Evolutionary conservation across 2,329 filamentous ascomycete genomes (phyloP).

Genomic region (Colletotrichum tamarilloi): DNA sequence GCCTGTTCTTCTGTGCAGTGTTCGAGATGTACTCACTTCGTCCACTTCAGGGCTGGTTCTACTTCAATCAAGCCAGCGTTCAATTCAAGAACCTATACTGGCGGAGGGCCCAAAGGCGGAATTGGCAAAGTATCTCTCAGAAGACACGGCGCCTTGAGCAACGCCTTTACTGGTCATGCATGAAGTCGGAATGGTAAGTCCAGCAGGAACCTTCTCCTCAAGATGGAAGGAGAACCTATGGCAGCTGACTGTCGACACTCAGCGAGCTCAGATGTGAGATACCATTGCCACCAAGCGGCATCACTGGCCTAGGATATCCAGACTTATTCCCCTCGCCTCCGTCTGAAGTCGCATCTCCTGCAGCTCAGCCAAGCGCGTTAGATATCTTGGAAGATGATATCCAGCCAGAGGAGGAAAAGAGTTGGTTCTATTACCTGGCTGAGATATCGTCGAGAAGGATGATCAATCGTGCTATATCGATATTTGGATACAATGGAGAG

Average conservation of each 20-base stretch:
- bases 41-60: constrained; percentile 44
- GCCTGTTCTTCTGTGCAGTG: constrained; percentile 45
- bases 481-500: constrained; percentile 30
- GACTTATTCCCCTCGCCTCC: constrained; percentile 44
- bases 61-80: constrained; percentile 45
- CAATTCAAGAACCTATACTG: constrained; percentile 38
- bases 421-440: constrained; percentile 45
- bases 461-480: constrained; percentile 28
- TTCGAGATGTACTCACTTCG: constrained; percentile 48
- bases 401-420: constrained; percentile 39
- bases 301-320: constrained; percentile 41
- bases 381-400: constrained; percentile 30
- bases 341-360: constrained; percentile 26
- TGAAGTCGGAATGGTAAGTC: constrained; percentile 46
- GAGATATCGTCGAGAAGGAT: constrained; percentile 44
- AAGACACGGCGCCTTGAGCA: constrained; percentile 39
- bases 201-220: too few relatives aligned
- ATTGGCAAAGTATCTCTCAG: not conserved
- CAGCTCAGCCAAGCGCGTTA: not conserved
- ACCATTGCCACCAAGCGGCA: constrained; percentile 31
- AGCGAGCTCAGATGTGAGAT: constrained; percentile 36
- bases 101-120: constrained; percentile 6
- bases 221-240: not conserved
- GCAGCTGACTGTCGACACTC: not conserved
- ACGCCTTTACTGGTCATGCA: constrained; percentile 47